Conservation (phyloP, 106 monocot genomes). For the Apostasia shenzhenica region DNA sequence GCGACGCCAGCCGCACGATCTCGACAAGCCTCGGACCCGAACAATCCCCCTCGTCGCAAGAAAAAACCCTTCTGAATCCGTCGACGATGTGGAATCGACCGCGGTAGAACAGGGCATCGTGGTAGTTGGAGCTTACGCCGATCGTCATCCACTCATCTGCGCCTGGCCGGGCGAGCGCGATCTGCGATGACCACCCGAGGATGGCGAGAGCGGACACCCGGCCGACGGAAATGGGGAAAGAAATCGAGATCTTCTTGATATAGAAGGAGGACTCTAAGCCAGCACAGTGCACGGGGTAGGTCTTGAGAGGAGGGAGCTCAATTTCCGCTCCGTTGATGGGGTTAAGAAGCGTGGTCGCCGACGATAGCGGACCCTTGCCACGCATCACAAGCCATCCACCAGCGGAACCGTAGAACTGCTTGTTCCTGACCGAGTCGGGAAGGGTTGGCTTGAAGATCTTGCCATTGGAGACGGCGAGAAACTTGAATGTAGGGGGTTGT, state of each 20-base stretch:
- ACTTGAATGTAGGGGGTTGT: not conserved
- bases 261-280: not conserved
- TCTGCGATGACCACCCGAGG: conserved; percentile 5
- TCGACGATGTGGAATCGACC: conserved; percentile 2
- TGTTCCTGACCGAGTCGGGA: not conserved
- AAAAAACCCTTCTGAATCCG: conserved; percentile 4
- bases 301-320: not conserved
- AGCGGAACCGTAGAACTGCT: conserved; percentile 3
- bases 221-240: not conserved
- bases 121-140: not conserved
- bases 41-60: not conserved
- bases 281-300: not conserved
- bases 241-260: not conserved
- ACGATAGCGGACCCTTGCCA: not conserved
- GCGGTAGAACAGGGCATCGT: conserved; percentile 1
- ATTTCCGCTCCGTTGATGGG: conserved; percentile 1
- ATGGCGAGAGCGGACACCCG: not conserved
- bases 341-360: not conserved
- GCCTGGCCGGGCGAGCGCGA: conserved; percentile 5
- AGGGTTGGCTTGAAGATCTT: not conserved
- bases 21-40: not conserved
- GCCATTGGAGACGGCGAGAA: not conserved
- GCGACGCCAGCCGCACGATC: not conserved
- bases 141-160: not conserved
- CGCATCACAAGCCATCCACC: not conserved